Percentiles rank a stretch among this genome's conserved stretches.
phyloP scores from a whole-genome alignment of 2,329 filamentous ascomycete species.

The Teratosphaeria pseudoeucalypti region DNA sequence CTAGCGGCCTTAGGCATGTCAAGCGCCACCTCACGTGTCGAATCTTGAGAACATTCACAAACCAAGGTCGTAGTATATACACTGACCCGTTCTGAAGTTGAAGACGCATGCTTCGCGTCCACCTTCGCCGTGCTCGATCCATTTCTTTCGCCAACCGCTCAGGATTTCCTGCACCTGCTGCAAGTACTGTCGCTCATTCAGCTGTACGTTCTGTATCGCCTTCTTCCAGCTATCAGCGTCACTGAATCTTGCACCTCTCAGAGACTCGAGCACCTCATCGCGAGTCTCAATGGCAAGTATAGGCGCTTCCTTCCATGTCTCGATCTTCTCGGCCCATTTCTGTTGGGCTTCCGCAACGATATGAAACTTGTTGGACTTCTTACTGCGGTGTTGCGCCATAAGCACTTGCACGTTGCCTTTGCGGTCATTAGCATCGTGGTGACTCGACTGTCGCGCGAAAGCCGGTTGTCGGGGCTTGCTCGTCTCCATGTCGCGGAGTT shows the following conservation, averaged over 20 bases:
- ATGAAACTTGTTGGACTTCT: constrained; percentile 80
- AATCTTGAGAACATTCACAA: constrained; percentile 14
- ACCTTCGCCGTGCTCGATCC: constrained; percentile 36
- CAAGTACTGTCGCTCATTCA: constrained; percentile 71
- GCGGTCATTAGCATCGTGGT: constrained; percentile 30
- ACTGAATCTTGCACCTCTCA: constrained; percentile 62
- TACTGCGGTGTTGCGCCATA: constrained; percentile 69
- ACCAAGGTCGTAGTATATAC: constrained; percentile 74
- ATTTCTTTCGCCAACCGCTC: constrained; percentile 48
- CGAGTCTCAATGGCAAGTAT: constrained; percentile 82
- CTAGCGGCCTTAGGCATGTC: neutral
- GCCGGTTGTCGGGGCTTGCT: constrained; percentile 30
- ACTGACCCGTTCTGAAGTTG: constrained; percentile 76
- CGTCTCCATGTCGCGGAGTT: constrained; percentile 67
- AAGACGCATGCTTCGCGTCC: constrained; percentile 75
- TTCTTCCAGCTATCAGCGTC: constrained; percentile 77
- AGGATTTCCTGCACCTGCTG: constrained; percentile 73
- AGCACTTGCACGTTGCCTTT: constrained; percentile 66
- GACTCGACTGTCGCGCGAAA: constrained; percentile 30
- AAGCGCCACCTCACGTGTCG: constrained; percentile 6
- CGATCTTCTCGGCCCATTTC: constrained; percentile 51
- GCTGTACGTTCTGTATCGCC: constrained; percentile 66
- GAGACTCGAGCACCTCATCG: constrained; percentile 68
- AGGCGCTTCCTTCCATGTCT: constrained; percentile 63
- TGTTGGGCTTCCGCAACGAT: constrained; percentile 69